Base-by-base conservation (phyloP, 495 filamentous ascomycete species). In the Talaromyces wortmannii region DNA sequence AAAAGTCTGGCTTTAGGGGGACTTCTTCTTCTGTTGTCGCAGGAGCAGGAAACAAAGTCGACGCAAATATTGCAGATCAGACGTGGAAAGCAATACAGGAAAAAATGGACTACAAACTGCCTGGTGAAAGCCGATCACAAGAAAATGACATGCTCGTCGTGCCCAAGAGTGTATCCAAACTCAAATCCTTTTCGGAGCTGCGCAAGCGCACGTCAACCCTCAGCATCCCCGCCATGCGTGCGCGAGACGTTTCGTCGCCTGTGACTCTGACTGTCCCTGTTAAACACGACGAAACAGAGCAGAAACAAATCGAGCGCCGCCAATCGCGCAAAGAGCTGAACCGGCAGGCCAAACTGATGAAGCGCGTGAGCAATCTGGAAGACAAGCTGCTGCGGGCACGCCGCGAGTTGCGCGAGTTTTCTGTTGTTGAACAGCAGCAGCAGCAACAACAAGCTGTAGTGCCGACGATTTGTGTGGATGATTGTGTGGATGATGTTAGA, bases 291-390 rank as follows among this genome's bases (percentile, higher is more conserved):
- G 64, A 66, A 33, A 59, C 73, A 30, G 58, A 60, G 15, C 63
- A 78, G 15, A 51, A 52, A 6, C 59, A 53, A 10, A 59, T 83
- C 16, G 74, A 72, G 11, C 76, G 72, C 44, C 74, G 80, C 45
- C 71, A 77, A 16, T 85, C 81, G 0, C 80, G 78, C 56, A 83
- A 79, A 63, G 83, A 89, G 52, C 63, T 87, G 6, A 71, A 76
- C 23, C 80, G 79, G 57, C 82, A 86, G 57, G 73, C 77, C 36
- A 87, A 82, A 61, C 69, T 89, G 30, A 68, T 77, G 51, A 84
- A 85, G 70, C 75, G 77, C 42, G 83, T 88, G 48, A 87, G 83
- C 62, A 78, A 87, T 61, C 73, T 88, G 2, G 84, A 89, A 59
- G 64, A 71, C 29, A 86, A 87, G 64, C 71, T 88, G 3, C 67